Base-by-base conservation (phyloP, 2,329 filamentous ascomycete species). In the Penicillium oxalicum region DNA sequence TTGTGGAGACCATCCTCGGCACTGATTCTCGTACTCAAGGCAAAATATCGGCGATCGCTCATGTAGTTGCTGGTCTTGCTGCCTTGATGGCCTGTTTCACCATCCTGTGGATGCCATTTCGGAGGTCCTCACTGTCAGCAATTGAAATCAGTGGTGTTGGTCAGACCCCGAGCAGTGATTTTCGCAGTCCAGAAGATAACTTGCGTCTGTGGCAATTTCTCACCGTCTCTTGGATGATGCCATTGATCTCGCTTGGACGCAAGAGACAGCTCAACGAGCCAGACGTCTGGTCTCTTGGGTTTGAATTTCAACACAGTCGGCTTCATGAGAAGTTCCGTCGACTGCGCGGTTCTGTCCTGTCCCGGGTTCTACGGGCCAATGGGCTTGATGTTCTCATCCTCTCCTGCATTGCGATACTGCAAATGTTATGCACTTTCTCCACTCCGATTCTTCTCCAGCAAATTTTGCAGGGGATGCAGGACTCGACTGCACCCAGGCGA, bases 141-240 rank as follows among this genome's bases (percentile, higher is more conserved):
- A 66, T 76, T 7, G 78, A 77, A 0, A 88, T 91, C 48, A 82
- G 82, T 44, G 68, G 71, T 12, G 74, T 80, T 1, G 81, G 78
- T 45, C 71, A 74, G 13, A 54, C 68, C 4, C 81, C 87, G 1
- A 83, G 77, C 0, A 74, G 70, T 2, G 67, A 75, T 2, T 70
- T 87, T n/a, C 84, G 88, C 28, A 83, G 78, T 41, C 84, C 90
- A 0, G 90, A 95, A 65, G 90, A 95, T 58, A 82, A 86, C 54
- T 66, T 95, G 25, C 86, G 78, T 0, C 73, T 91, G 0, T 90
- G 88, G 79, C 86, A 91, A 57, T 95, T 88, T 70, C 86, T 91
- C 80, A 84, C 81, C 5, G 85, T 95, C 27, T 87, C 81, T 0
- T 95, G 90, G 90, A 84, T 95, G 70, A 74, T 75, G 0, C 85